These are phyloP conservation scores for Candida sphagnicola DNA, from an alignment of 805 yeast genomes.

Conservation along the genomic window DNA sequence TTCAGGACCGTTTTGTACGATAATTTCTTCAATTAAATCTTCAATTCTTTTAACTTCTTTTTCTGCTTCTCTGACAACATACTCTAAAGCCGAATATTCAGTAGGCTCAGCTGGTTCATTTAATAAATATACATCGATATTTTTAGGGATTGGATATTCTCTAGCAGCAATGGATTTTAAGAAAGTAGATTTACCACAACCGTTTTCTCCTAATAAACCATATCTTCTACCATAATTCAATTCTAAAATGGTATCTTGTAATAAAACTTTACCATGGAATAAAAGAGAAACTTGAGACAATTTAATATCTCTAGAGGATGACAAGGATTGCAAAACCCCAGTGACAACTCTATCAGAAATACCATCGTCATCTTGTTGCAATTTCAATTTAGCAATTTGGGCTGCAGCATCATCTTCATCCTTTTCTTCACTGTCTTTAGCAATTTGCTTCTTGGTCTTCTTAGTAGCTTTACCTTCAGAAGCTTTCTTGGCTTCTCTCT, in stretches of 20 bases:
- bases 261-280: constrained; percentile 95
- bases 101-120: constrained; percentile 98
- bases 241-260: constrained; percentile 89
- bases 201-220: constrained; percentile 97
- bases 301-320: constrained; percentile 91
- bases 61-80: constrained; percentile 97
- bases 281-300: constrained; percentile 83
- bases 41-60: constrained; percentile 86
- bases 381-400: constrained; percentile 78
- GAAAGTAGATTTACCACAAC: constrained; percentile 97
- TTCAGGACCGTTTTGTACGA: constrained; percentile 93
- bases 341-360: constrained; percentile 96
- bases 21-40: constrained; percentile 82
- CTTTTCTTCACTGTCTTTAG: constrained; percentile 45
- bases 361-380: constrained; percentile 93
- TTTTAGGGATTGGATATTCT: constrained; percentile 92
- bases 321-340: constrained; percentile 88
- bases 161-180: constrained; percentile 91
- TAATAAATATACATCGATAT: constrained; percentile 84
- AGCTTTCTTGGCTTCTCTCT: constrained; percentile 43
- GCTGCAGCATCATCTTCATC: constrained; percentile 64
- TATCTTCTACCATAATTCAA: constrained; percentile 96
- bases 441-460: constrained; percentile 57
- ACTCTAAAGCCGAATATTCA: constrained; percentile 88
- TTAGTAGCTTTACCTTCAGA: constrained; percentile 70